Conservation (phyloP, 78 protist species). For the Dictyostelium citrinum region DNA sequence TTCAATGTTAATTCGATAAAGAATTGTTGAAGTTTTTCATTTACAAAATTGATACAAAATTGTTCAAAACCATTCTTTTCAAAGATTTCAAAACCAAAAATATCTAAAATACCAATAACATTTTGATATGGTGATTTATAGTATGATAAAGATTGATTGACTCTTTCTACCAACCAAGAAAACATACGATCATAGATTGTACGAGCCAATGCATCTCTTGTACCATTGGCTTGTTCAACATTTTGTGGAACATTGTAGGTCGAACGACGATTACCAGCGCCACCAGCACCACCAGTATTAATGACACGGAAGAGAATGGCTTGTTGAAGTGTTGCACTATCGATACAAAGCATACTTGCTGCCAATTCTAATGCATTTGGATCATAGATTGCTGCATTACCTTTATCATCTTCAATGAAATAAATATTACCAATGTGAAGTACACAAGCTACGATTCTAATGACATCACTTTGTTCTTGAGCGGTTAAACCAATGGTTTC, state of each 20-base stretch:
- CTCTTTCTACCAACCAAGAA: conserved; percentile 85
- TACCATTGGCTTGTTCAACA: conserved; percentile 85
- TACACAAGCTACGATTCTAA: conserved; percentile 77
- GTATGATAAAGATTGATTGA: conserved; percentile 75
- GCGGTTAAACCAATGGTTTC: conserved; percentile 54
- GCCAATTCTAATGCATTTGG: conserved; percentile 71
- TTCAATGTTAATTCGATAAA: conserved; percentile 92
- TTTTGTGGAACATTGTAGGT: conserved; percentile 82
- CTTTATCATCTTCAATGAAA: conserved; percentile 86
- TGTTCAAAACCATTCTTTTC: conserved; percentile 93
- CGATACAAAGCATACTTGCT: conserved; percentile 74
- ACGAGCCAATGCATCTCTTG: conserved; percentile 90
- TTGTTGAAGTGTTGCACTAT: conserved; percentile 58
- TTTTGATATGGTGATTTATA: conserved; percentile 62
- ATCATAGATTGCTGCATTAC: conserved; percentile 75
- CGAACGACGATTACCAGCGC: conserved; percentile 77
- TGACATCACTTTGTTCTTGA: conserved; percentile 52
- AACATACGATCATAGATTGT: conserved; percentile 91
- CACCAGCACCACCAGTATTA: conserved; percentile 78
- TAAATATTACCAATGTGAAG: conserved; percentile 85
- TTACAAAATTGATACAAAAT: conserved; percentile 95
- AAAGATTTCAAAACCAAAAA: conserved; percentile 94
- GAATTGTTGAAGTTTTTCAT: conserved; percentile 81
- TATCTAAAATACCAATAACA: conserved; percentile 90
- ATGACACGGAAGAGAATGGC: conserved; percentile 80